Evolutionary conservation across 192 early-diverging fungal genomes (phyloP), one percentile per base, ranked within the genome.

Genomic region (Spizellomyces punctatus): DNA sequence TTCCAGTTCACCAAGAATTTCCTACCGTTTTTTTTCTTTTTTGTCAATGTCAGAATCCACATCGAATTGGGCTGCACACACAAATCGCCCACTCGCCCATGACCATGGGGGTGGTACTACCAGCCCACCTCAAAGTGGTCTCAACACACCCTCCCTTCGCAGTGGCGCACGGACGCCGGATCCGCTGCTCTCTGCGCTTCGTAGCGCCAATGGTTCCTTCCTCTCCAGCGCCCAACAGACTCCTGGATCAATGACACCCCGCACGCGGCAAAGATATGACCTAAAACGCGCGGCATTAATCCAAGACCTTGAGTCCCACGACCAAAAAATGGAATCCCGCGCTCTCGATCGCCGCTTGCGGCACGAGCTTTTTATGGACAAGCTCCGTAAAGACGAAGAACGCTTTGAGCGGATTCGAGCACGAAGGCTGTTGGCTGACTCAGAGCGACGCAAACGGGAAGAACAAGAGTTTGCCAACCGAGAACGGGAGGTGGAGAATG

Each of bases 181-280:
- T 47, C 63, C 63, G 46, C 46, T 65, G 42, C 63, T 65, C 16
- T 65, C 63, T n/a, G 63, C 63, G 0, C 41, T 65, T 41, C 16
- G 63, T 12, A 22, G 17, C 16, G 16, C 43, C 41, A 16, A 16
- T n/a, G 63, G 6, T 16, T 65, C 63, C 46, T 47, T 65, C 16
- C 27, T 48, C 16, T 16, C 16, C 41, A 48, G 46, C 56, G 46
- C 52, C 10, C 19, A 17, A 19, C n/a, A 21, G 46, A 71, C 69
- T 7, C 69, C 69, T n/a, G 69, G 69, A 0, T 49, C 46, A n/a
- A 71, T 71, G 69, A 71, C 69, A 0, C 69, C 69, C 8, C 59
- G 58, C 22, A 47, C 58, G 41, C 58, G 59, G 3, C 58, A 17
- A 19, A 57, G 69, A 14, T 71, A 71, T 52, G 69, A 71, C 59